Percentiles rank a stretch among this genome's conserved stretches.
phyloP scores from a whole-genome alignment of 164 flowering plant genomes.

The Liriodendron chinense region DNA sequence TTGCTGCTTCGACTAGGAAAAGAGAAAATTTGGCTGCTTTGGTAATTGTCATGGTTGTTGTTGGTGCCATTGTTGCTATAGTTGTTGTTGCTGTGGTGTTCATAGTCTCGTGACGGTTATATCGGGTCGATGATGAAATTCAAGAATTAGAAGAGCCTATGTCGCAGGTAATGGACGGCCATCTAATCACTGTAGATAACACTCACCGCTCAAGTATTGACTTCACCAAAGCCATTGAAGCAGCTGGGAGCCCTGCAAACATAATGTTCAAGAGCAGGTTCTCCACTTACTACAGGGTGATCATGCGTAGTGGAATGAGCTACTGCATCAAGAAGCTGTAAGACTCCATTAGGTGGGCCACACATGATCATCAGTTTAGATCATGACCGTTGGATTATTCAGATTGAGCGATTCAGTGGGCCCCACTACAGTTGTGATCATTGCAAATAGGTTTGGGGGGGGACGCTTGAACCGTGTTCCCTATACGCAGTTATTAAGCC shows the following conservation, averaged over 20 bases:
- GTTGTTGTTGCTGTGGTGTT: slow-evolving; percentile 19
- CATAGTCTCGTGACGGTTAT: slow-evolving; percentile 34
- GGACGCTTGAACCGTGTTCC: too few species aligned
- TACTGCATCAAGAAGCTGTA: slow-evolving; percentile 78
- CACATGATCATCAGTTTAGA: too few species aligned
- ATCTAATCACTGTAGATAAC: slow-evolving; percentile 42
- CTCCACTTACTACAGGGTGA: slow-evolving; percentile 59
- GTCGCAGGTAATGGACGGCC: slow-evolving; percentile 40
- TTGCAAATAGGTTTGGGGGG: too few species aligned
- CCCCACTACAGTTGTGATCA: too few species aligned
- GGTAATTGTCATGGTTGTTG: slow-evolving; percentile 26
- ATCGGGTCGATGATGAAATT: slow-evolving; percentile 31
- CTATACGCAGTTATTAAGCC: too few species aligned
- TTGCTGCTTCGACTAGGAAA: slow-evolving; percentile 19
- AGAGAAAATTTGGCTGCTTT: slow-evolving; percentile 18
- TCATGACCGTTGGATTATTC: too few species aligned
- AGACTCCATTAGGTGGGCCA: too few species aligned
- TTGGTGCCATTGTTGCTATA: slow-evolving; percentile 26
- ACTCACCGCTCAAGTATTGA: slow-evolving; percentile 52
- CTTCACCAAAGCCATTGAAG: slow-evolving; percentile 56
- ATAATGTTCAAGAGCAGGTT: slow-evolving; percentile 54
- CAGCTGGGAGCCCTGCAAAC: slow-evolving; percentile 39
- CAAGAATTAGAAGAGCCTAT: slow-evolving; percentile 23
- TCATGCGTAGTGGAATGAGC: slow-evolving; percentile 57
- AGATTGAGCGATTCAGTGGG: too few species aligned